Evolutionary conservation across 352 stramenopile genomes (phyloP).

Genomic region (Pythium graminicola): DNA sequence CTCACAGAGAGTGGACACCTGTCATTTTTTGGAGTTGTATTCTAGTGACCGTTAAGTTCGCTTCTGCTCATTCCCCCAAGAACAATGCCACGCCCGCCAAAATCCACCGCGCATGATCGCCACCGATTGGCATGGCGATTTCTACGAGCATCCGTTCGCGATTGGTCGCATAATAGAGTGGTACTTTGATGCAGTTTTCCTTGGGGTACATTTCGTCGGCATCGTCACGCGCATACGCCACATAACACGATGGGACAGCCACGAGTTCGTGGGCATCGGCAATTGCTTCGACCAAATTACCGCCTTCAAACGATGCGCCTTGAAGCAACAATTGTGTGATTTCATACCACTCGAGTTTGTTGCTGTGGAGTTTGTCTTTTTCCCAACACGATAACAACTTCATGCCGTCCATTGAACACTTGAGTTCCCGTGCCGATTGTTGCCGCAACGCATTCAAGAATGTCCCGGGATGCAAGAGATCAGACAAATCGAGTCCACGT

Average conservation of each 20-base stretch:
- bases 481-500: conserved; percentile 78
- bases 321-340: conserved; percentile 79
- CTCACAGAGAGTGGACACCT: no score
- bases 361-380: conserved; percentile 43
- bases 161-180: conserved; percentile 73
- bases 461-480: conserved; percentile 90
- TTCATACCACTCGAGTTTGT: conserved; percentile 70
- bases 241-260: conserved; percentile 64
- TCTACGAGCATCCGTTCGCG: conserved; percentile 77
- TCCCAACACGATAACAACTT: conserved; percentile 88
- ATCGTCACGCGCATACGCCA: conserved; percentile 76
- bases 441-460: conserved; percentile 94
- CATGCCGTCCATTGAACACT: conserved; percentile 88
- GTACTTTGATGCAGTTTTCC: conserved; percentile 65
- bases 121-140: conserved; percentile 68
- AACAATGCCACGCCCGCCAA: conserved; percentile 81
- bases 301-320: conserved; percentile 81
- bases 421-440: conserved; percentile 76
- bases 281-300: conserved; percentile 65
- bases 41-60: conserved; percentile 15
- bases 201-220: conserved; percentile 72
- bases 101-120: conserved; percentile 70
- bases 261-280: conserved; percentile 83
- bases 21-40: background rate
- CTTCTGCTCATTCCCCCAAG: conserved; percentile 43